phyloP scores from a whole-genome alignment of 768 basidiomycete species.

The Galerina sulciceps region DNA sequence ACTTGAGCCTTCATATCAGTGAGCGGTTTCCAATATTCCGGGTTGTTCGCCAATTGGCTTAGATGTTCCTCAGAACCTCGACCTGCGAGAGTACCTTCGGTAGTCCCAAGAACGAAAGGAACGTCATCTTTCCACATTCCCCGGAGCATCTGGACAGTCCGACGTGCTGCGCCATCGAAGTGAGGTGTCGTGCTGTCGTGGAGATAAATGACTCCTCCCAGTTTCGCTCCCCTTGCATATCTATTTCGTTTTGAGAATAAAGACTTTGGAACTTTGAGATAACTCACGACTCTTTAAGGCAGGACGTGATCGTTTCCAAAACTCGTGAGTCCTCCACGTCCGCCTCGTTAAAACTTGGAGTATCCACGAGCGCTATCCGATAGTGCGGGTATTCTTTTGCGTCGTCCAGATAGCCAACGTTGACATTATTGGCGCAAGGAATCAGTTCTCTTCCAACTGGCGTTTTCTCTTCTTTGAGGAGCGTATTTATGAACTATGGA shows the following conservation, averaged over 20 bases:
- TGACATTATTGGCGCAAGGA: background rate
- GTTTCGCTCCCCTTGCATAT: background rate
- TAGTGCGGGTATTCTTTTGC: background rate
- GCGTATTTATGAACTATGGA: slow-evolving; percentile 4
- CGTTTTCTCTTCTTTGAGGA: background rate
- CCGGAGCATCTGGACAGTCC: background rate
- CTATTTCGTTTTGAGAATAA: background rate
- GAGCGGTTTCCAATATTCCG: background rate
- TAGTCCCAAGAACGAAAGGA: background rate
- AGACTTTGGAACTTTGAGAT: too few species aligned
- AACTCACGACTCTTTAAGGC: background rate
- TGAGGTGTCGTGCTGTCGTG: background rate
- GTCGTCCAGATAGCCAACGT: background rate
- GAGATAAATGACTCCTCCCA: background rate
- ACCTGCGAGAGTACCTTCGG: background rate
- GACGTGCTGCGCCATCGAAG: background rate
- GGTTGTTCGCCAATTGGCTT: background rate
- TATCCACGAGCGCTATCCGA: slow-evolving; percentile 28
- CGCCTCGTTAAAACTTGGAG: slow-evolving; percentile 32
- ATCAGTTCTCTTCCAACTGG: background rate
- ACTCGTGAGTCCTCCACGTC: slow-evolving; percentile 22
- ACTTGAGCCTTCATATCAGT: background rate
- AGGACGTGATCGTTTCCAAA: slow-evolving; percentile 25
- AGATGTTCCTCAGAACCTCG: background rate
- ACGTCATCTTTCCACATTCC: background rate